Evolutionary conservation across 2,329 filamentous ascomycete species (phyloP).

Genomic region (Aspergillus ustus): DNA sequence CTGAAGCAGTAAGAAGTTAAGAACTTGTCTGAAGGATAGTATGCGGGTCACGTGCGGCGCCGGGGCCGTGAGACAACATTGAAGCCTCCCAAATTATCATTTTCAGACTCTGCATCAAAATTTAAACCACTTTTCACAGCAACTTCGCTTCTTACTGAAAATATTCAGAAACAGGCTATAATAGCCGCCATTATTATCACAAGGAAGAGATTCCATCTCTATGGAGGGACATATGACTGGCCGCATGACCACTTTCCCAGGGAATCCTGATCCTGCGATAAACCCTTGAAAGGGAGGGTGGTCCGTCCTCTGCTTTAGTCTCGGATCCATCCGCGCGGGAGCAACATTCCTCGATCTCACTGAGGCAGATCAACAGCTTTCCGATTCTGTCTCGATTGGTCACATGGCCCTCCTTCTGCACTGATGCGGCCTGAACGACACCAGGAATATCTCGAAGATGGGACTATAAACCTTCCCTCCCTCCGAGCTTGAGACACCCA

Average conservation of each 20-base stretch:
- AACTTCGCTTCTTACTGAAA: neutral
- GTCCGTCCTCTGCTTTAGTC: constrained; percentile 9
- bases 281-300: neutral
- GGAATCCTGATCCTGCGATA: neutral
- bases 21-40: too few species aligned
- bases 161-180: neutral
- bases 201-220: neutral
- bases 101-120: neutral
- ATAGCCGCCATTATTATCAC: neutral
- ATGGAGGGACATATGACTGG: neutral
- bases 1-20: too few species aligned
- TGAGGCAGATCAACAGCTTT: constrained; percentile 6
- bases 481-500: constrained; percentile 1
- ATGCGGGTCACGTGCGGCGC: too few species aligned
- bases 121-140: neutral
- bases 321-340: constrained; percentile 5
- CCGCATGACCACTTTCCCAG: constrained; percentile 1
- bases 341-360: neutral
- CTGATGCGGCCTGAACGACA: neutral
- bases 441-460: neutral
- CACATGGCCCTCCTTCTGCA: constrained; percentile 1
- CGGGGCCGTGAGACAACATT: too few species aligned
- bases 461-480: constrained; percentile 6
- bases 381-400: neutral
- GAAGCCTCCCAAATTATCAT: neutral